phyloP scores from a whole-genome alignment of 2,329 filamentous ascomycete genomes.

The Sarocladium strictum region DNA sequence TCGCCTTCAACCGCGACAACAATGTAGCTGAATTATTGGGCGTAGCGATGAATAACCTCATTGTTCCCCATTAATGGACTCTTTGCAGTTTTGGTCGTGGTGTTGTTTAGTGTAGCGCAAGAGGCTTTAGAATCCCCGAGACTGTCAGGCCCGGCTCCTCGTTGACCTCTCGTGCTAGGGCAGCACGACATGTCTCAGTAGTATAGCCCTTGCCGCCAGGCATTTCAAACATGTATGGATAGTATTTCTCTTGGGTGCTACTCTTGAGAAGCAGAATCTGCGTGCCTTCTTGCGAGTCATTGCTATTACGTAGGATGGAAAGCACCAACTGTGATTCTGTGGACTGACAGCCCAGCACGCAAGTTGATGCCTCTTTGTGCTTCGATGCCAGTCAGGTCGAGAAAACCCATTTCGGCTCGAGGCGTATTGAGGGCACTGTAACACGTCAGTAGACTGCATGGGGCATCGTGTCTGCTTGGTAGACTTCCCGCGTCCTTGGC shows the following conservation, averaged over 20 bases:
- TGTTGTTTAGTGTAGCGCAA: background rate
- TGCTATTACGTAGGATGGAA: too few species aligned
- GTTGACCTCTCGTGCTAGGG: background rate
- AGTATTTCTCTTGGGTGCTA: slow-evolving; percentile 2
- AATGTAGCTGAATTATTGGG: slow-evolving; percentile 7
- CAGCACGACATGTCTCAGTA: background rate
- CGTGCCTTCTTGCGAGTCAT: too few species aligned
- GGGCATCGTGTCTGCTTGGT: too few species aligned
- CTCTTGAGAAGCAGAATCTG: slow-evolving; percentile 6
- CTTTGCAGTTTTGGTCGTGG: background rate
- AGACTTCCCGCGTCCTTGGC: too few species aligned
- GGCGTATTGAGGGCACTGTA: too few species aligned
- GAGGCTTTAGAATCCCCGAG: background rate
- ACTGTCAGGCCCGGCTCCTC: slow-evolving; percentile 1
- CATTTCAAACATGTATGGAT: slow-evolving; percentile 2
- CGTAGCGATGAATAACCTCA: background rate
- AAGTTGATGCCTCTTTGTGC: too few species aligned
- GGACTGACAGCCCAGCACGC: too few species aligned
- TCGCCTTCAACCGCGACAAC: background rate
- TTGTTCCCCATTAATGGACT: background rate
- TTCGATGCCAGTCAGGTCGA: too few species aligned
- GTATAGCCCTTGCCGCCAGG: background rate
- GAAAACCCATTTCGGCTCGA: too few species aligned
- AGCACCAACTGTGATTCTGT: too few species aligned
- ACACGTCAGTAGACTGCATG: too few species aligned